These are phyloP conservation scores for Termitomyces sp. DNA, from an alignment of 768 basidiomycete species.

Conservation along the genomic window DNA sequence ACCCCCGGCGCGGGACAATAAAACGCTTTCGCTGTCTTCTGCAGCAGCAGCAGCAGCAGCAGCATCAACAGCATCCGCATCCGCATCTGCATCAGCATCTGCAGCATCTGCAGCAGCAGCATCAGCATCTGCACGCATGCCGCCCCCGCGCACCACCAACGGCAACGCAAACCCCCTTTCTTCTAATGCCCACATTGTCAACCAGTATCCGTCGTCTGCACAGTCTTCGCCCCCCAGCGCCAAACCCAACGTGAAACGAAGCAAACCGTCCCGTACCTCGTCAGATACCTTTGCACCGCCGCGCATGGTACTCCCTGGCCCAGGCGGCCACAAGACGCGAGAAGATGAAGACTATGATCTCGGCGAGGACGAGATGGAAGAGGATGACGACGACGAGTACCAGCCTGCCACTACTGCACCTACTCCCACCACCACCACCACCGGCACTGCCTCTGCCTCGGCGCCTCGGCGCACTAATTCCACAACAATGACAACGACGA, in stretches of 20 bases:
- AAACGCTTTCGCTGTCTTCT: not conserved
- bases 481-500: too few species aligned
- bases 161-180: not conserved
- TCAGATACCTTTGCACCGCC: not conserved
- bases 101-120: too few species aligned
- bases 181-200: not conserved
- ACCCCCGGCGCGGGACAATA: not conserved
- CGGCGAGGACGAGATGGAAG: slow-evolving; percentile 4
- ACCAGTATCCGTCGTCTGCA: not conserved
- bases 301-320: not conserved
- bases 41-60: too few species aligned
- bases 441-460: not conserved
- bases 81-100: too few species aligned
- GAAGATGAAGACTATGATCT: not conserved
- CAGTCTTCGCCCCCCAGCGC: not conserved
- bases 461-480: not conserved
- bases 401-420: not conserved
- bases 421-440: not conserved
- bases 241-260: not conserved
- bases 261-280: not conserved
- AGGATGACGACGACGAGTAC: not conserved
- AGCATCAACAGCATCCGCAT: too few species aligned
- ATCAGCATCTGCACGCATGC: not conserved
- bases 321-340: not conserved
- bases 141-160: not conserved